These are phyloP conservation scores for Daedalea quercina DNA, from an alignment of 768 basidiomycete genomes.

Conservation along the genomic window DNA sequence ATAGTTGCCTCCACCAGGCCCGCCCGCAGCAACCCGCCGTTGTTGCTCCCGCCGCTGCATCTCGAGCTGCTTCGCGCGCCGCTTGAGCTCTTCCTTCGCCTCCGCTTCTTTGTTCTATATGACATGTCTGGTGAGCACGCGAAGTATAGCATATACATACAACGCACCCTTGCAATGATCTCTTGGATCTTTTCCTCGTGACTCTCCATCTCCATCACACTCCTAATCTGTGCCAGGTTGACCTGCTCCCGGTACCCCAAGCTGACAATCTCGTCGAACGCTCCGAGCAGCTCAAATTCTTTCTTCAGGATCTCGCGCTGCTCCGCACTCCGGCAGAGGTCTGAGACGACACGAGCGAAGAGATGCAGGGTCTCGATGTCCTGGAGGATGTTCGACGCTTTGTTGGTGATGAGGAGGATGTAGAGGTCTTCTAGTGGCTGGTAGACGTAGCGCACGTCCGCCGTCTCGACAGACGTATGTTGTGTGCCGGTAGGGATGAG, in stretches of 20 bases:
- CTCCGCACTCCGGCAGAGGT: constrained; percentile 79
- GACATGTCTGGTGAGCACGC: background rate
- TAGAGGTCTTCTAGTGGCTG: constrained; percentile 96
- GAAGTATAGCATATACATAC: background rate
- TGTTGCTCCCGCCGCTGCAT: constrained; percentile 96
- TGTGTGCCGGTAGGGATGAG: constrained; percentile 92
- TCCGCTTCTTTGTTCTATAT: constrained; percentile 95
- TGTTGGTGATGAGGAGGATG: constrained; percentile 96
- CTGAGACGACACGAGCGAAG: constrained; percentile 89
- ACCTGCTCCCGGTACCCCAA: constrained; percentile 81
- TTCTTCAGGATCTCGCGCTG: constrained; percentile 88
- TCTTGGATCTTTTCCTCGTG: constrained; percentile 96
- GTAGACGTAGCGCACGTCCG: constrained; percentile 95
- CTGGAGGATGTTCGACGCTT: constrained; percentile 97
- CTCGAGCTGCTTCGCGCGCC: constrained; percentile 95
- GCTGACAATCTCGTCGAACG: constrained; percentile 95
- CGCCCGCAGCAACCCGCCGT: constrained; percentile 52
- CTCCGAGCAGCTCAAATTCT: constrained; percentile 88
- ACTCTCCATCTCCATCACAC: constrained; percentile 81
- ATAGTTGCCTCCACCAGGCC: constrained; percentile 47
- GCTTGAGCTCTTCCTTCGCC: constrained; percentile 97
- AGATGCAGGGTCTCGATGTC: constrained; percentile 96
- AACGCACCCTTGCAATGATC: constrained; percentile 85
- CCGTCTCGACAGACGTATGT: constrained; percentile 93
- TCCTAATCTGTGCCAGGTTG: constrained; percentile 73